phyloP scores from a whole-genome alignment of 495 filamentous ascomycete species.

The Apiosordaria backusii region DNA sequence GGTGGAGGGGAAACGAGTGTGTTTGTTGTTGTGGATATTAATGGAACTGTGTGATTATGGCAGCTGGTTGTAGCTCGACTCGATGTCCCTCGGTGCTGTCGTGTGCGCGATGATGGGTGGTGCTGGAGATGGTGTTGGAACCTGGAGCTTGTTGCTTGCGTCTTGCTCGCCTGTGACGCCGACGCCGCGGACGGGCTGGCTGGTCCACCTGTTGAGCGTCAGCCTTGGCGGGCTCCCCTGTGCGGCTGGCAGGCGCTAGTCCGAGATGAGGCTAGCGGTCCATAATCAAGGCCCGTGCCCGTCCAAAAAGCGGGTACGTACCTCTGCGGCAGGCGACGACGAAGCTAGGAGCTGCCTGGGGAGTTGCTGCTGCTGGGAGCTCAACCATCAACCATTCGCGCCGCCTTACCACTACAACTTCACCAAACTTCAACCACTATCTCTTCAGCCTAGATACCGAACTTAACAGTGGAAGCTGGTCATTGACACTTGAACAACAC shows the following conservation, averaged over 20 bases:
- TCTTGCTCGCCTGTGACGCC: neutral
- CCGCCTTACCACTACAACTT: slow-evolving; percentile 11
- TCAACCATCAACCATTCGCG: slow-evolving; percentile 14
- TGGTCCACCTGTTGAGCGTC: slow-evolving; percentile 22
- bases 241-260: slow-evolving; percentile 1
- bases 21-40: neutral
- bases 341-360: slow-evolving; percentile 38
- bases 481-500: neutral
- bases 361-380: slow-evolving; percentile 9
- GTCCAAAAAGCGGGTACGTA: slow-evolving; percentile 16
- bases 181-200: neutral
- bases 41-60: neutral
- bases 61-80: neutral
- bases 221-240: slow-evolving; percentile 25
- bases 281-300: neutral
- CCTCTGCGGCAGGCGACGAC: slow-evolving; percentile 24
- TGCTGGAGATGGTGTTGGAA: slow-evolving; percentile 8
- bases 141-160: slow-evolving; percentile 23
- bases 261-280: neutral
- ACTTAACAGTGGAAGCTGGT: neutral
- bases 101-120: slow-evolving; percentile 17
- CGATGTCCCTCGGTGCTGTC: neutral
- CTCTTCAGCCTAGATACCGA: neutral
- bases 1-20: slow-evolving; percentile 1
- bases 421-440: slow-evolving; percentile 1